Percentiles rank a stretch among this genome's conserved stretches.
Conservation (phyloP, 768 basidiomycete species). For the Tylopilus cervinicoccineus region DNA sequence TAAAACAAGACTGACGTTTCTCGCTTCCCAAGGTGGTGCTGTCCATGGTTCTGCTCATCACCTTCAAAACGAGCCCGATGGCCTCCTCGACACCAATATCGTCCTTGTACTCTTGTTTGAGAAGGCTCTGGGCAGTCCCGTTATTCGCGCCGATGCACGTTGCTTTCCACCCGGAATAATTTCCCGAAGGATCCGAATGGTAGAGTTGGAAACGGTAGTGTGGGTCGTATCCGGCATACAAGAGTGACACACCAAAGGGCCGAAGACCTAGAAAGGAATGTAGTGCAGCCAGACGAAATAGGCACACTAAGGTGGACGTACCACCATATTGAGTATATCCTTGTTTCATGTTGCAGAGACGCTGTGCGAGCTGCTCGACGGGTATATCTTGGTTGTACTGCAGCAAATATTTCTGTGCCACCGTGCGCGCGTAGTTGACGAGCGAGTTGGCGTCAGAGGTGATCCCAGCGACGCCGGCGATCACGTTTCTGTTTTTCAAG, state of each 20-base stretch:
- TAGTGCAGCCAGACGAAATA: neutral
- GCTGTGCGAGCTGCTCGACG: slow-evolving; percentile 91
- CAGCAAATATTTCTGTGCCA: slow-evolving; percentile 86
- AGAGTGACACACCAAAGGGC: slow-evolving; percentile 94
- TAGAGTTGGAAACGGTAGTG: slow-evolving; percentile 97
- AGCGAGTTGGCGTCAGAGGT: slow-evolving; percentile 98
- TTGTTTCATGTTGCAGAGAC: slow-evolving; percentile 96
- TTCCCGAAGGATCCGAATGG: slow-evolving; percentile 97
- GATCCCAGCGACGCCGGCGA: slow-evolving; percentile 92
- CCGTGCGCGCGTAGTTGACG: slow-evolving; percentile 88
- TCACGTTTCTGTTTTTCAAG: slow-evolving; percentile 70
- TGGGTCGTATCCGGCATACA: slow-evolving; percentile 96
- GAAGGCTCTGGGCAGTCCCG: slow-evolving; percentile 88
- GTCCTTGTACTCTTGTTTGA: slow-evolving; percentile 99
- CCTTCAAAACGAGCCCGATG: slow-evolving; percentile 84
- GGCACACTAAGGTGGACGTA: slow-evolving; percentile 28
- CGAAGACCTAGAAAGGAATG: slow-evolving; percentile 61
- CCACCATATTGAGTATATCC: slow-evolving; percentile 98
- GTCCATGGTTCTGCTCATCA: slow-evolving; percentile 99
- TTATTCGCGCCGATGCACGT: slow-evolving; percentile 99
- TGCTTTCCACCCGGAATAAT: slow-evolving; percentile 98
- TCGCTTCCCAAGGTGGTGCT: slow-evolving; percentile 95
- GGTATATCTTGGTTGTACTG: slow-evolving; percentile 97
- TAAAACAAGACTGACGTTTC: slow-evolving; percentile 66
- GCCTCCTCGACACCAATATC: slow-evolving; percentile 89